These are phyloP conservation scores for Aureobasidium namibiae DNA, from an alignment of 2,329 filamentous ascomycete genomes.

Conservation along the genomic window DNA sequence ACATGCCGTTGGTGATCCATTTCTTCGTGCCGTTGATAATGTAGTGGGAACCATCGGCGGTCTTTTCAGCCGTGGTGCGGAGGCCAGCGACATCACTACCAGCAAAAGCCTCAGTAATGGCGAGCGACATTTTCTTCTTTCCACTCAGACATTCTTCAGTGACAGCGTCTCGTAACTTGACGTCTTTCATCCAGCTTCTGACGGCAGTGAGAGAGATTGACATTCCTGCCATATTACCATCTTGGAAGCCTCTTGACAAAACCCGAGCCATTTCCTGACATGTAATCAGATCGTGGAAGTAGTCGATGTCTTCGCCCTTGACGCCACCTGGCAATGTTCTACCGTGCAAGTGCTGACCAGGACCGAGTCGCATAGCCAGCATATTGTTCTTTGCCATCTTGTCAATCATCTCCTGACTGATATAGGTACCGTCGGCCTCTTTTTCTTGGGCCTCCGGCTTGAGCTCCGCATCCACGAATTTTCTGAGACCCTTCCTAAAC, in stretches of 20 bases:
- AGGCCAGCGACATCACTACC: constrained; percentile 75
- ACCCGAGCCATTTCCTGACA: constrained; percentile 63
- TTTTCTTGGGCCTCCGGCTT: constrained; percentile 67
- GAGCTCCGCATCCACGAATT: constrained; percentile 65
- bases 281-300: constrained; percentile 71
- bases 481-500: constrained; percentile 60
- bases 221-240: constrained; percentile 83
- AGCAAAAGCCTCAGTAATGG: constrained; percentile 83
- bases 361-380: constrained; percentile 74
- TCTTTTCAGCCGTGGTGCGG: constrained; percentile 70
- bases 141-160: constrained; percentile 66
- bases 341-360: constrained; percentile 72
- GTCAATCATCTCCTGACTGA: constrained; percentile 64
- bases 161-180: constrained; percentile 57
- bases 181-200: constrained; percentile 66
- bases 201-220: constrained; percentile 73
- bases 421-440: constrained; percentile 64
- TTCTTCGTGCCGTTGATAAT: constrained; percentile 69
- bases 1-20: constrained; percentile 78
- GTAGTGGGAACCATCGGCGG: constrained; percentile 65
- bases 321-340: constrained; percentile 60
- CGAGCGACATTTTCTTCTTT: constrained; percentile 80
- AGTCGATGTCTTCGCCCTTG: constrained; percentile 67
- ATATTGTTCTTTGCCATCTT: constrained; percentile 67
- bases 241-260: constrained; percentile 72